phyloP scores from a whole-genome alignment of 306 rosid species.

The Alnus glutinosa region DNA sequence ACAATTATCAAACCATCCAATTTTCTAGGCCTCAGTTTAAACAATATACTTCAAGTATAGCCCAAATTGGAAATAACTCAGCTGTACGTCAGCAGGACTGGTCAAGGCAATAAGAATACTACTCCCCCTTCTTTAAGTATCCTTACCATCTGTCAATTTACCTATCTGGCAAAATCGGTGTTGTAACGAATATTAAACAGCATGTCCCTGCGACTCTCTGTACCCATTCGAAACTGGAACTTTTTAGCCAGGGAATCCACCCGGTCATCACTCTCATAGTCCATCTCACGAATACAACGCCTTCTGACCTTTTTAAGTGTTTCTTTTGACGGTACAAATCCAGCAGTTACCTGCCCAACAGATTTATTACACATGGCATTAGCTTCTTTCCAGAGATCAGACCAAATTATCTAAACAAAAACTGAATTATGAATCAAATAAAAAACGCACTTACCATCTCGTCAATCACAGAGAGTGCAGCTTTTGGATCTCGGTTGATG shows the following conservation, averaged over 20 bases:
- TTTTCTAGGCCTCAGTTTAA: not conserved
- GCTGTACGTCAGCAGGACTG: not conserved
- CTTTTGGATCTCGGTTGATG: conserved; percentile 73
- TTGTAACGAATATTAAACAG: conserved; percentile 68
- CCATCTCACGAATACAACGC: conserved; percentile 77
- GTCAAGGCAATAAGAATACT: conserved; percentile 3
- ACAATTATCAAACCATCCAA: not conserved
- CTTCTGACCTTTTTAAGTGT: conserved; percentile 64
- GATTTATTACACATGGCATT: conserved; percentile 22
- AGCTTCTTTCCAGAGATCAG: conserved; percentile 21
- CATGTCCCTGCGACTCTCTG: conserved; percentile 55
- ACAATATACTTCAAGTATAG: not conserved
- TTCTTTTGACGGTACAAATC: conserved; percentile 72
- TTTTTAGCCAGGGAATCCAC: conserved; percentile 50
- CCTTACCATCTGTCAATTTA: conserved; percentile 24
- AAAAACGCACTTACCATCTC: conserved; percentile 63
- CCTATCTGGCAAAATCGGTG: conserved; percentile 51
- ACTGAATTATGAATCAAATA: not conserved
- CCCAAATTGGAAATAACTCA: not conserved
- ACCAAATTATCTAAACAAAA: not conserved
- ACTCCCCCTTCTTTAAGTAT: not conserved
- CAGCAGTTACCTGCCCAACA: conserved; percentile 60
- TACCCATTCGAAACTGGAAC: conserved; percentile 49
- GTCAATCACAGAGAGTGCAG: conserved; percentile 57
- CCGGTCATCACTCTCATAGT: conserved; percentile 63